Base-by-base conservation (phyloP, 306 rosid genomes). In the Cyamopsis tetragonoloba region DNA sequence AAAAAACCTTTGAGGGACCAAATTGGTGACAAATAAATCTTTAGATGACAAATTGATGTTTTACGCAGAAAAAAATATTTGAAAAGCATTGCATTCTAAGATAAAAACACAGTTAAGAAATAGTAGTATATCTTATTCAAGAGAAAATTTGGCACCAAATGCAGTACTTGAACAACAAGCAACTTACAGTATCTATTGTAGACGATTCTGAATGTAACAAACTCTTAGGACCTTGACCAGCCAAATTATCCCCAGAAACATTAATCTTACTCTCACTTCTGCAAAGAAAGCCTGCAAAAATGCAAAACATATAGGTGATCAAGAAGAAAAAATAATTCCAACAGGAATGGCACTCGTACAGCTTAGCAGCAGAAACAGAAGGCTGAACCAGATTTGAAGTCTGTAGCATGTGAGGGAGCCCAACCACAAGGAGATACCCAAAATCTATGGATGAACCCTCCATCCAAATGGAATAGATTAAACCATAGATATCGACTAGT, bases 151-250 rank as follows among this genome's bases (percentile, higher is more conserved):
- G n/a, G n/a, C n/a, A 60, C 39, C 2, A 19, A 7, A 60, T 15
- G 70, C 42, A 15, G 39, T 23, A 55, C 34, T 71, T n/a, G 22
- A 73, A 34, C 10, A 62, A 47, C 11, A 43, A 23, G 64, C 7
- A 43, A 70, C 88, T 32, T 76, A 91, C 97, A 44, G 56, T 59
- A 64, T 84, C 72, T n/a, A 77, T 66, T 10, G 58, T 64, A 34
- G 86, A 75, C 26, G 89, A 68, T 28, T 78, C 81, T 20, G 80
- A 30, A 7, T 15, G 74, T 31, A 82, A 23, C 65, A 34, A 71
- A 48, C 65, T 64, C 38, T 54, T 71, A 79, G 83, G 68, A 68
- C 64, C 72, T n/a, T 66, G 80, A 66, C 75, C 57, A 71, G 77
- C 53, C 35, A 85, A 66, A 27, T 75, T 79, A 62, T 84, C 78